Conservation (phyloP, 768 basidiomycete genomes). For the Rhizopogon roseolus region DNA sequence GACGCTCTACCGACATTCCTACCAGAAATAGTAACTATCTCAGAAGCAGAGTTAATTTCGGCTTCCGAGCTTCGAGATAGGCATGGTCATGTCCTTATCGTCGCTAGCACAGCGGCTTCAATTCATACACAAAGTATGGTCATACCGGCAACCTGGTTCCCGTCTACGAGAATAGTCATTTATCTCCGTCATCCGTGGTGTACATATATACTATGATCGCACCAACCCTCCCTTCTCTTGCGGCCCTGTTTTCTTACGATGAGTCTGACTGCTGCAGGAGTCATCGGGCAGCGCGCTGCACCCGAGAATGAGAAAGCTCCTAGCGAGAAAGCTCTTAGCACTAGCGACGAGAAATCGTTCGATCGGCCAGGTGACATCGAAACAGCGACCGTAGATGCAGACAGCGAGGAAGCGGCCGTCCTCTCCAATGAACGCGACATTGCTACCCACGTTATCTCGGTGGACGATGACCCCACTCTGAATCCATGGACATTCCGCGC, state of each 20-base stretch:
- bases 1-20: too few species aligned
- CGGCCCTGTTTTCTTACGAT: background rate
- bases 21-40: background rate
- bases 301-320: background rate
- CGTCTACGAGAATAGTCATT: background rate
- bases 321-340: slow-evolving; percentile 2
- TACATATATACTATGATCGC: background rate
- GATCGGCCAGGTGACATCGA: slow-evolving; percentile 29
- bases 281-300: background rate
- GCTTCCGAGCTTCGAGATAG: too few species aligned
- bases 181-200: background rate
- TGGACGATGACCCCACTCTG: slow-evolving; percentile 40
- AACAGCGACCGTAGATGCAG: slow-evolving; percentile 18
- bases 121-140: too few species aligned
- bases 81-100: too few species aligned
- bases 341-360: slow-evolving; percentile 26
- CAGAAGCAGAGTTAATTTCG: background rate
- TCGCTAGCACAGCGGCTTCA: background rate
- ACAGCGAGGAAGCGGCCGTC: slow-evolving; percentile 26
- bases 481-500: slow-evolving; percentile 45
- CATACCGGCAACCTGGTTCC: background rate
- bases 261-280: slow-evolving; percentile 2
- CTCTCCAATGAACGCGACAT: slow-evolving; percentile 38
- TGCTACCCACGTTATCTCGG: slow-evolving; percentile 36
- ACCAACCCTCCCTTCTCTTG: background rate